Evolutionary conservation across 2,329 filamentous ascomycete genomes (phyloP).

Genomic region (Elsinoe fawcettii): DNA sequence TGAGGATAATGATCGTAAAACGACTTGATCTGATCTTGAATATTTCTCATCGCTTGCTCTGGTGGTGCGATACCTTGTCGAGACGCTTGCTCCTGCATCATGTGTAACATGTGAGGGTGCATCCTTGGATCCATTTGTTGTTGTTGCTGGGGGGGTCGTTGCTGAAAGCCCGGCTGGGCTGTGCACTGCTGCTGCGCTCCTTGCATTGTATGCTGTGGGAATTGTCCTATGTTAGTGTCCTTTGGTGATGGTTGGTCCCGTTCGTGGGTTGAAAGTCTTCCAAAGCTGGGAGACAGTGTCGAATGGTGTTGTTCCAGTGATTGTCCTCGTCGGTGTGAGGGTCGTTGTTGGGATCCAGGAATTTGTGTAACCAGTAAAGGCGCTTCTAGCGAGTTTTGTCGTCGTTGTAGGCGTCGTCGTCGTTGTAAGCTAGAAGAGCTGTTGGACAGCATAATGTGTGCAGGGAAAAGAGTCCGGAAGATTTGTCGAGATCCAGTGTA

Average conservation of each 20-base stretch:
- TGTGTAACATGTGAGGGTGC: conserved; percentile 27
- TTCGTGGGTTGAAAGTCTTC: conserved; percentile 17
- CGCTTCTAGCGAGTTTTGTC: conserved; percentile 80
- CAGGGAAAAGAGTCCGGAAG: conserved; percentile 55
- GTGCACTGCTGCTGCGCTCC: conserved; percentile 83
- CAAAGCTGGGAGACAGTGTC: conserved; percentile 22
- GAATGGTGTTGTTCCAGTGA: conserved; percentile 68
- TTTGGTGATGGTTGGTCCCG: conserved; percentile 38
- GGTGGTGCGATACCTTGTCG: conserved; percentile 18
- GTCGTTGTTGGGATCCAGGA: conserved; percentile 47
- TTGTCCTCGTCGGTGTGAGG: conserved; percentile 66
- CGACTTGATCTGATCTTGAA: conserved; percentile 37
- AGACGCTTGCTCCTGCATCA: conserved; percentile 21
- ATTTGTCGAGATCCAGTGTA: conserved; percentile 30
- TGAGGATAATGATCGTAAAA: conserved; percentile 34
- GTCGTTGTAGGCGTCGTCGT: conserved; percentile 68
- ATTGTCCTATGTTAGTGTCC: conserved; percentile 52
- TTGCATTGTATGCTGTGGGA: conserved; percentile 74
- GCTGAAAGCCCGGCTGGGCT: conserved; percentile 62
- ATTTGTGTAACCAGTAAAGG: conserved; percentile 58
- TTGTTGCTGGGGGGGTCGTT: conserved; percentile 41
- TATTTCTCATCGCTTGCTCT: conserved; percentile 30
- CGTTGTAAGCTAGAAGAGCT: conserved; percentile 63
- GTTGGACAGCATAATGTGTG: conserved; percentile 67
- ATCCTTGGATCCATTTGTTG: conserved; percentile 40